Conservation (phyloP, 1,284 basidiomycete genomes). For the Boletus semigastroideus region DNA sequence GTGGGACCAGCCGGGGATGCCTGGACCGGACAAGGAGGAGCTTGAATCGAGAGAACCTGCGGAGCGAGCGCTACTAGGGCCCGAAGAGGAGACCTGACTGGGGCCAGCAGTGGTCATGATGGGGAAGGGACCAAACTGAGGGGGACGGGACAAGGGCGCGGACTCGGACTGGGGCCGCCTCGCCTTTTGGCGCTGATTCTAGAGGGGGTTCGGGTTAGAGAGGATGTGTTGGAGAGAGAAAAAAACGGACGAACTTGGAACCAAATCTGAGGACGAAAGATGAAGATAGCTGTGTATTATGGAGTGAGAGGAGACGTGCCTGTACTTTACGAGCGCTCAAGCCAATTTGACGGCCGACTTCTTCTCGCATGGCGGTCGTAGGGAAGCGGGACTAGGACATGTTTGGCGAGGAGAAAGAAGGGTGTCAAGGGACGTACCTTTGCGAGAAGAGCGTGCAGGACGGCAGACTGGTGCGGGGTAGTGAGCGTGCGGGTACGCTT, state of each 20-base stretch:
- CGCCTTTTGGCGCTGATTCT: conserved; percentile 83
- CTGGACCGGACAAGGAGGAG: conserved; percentile 55
- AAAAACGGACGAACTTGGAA: conserved; percentile 65
- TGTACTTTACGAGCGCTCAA: conserved; percentile 84
- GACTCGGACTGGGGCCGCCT: conserved; percentile 59
- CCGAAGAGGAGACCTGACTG: conserved; percentile 16
- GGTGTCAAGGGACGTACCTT: conserved; percentile 49
- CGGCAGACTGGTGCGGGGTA: conserved; percentile 80
- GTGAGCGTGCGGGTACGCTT: conserved; percentile 78
- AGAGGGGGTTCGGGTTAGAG: conserved; percentile 21
- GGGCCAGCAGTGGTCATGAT: conserved; percentile 39
- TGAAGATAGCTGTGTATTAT: too few relatives aligned
- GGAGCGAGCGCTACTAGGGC: conserved; percentile 12
- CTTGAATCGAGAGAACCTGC: conserved; percentile 32
- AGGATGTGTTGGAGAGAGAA: not conserved
- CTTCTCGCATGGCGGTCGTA: conserved; percentile 79
- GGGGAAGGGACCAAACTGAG: conserved; percentile 61
- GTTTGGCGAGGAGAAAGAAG: conserved; percentile 1
- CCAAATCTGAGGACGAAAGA: conserved; percentile 65
- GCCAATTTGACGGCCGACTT: conserved; percentile 79
- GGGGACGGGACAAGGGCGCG: conserved; percentile 48
- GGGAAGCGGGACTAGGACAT: conserved; percentile 76
- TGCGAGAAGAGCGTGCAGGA: conserved; percentile 74
- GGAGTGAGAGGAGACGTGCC: too few relatives aligned
- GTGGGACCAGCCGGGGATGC: conserved; percentile 48